Evolutionary conservation across 805 yeast species (phyloP).

Genomic region (Tetrapisispora namnaoensis): DNA sequence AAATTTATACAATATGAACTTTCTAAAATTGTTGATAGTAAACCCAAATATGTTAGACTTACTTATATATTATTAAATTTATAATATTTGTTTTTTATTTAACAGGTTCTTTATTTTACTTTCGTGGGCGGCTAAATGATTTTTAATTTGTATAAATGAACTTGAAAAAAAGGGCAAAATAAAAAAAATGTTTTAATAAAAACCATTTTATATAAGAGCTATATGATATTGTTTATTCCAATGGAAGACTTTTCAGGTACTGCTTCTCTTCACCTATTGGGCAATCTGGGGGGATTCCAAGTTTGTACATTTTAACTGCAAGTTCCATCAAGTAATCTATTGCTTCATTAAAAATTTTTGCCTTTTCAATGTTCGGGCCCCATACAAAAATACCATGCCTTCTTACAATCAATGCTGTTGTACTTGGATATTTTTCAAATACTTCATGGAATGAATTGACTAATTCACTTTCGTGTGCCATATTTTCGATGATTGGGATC

Average conservation of each 20-base stretch:
- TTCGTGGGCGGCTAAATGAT: background rate
- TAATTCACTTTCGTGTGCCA: slow-evolving; percentile 80
- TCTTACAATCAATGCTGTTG: slow-evolving; percentile 82
- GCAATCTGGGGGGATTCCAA: slow-evolving; percentile 48
- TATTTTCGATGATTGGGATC: slow-evolving; percentile 87
- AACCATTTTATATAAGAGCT: background rate
- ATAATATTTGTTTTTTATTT: background rate
- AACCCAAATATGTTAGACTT: too few relatives aligned
- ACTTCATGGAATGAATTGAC: slow-evolving; percentile 55
- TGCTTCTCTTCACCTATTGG: slow-evolving; percentile 29
- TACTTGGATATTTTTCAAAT: slow-evolving; percentile 57
- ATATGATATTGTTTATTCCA: background rate
- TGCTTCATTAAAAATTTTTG: slow-evolving; percentile 87
- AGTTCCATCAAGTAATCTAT: slow-evolving; percentile 80
- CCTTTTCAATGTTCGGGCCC: slow-evolving; percentile 90
- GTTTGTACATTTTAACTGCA: slow-evolving; percentile 70
- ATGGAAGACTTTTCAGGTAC: slow-evolving; percentile 5
- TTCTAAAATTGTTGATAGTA: background rate
- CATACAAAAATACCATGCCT: slow-evolving; percentile 95
- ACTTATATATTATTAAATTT: background rate
- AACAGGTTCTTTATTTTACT: background rate
- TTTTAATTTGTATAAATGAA: background rate
- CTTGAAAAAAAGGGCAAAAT: background rate
- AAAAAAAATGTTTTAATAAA: background rate
- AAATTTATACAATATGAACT: too few relatives aligned